Percentiles rank a stretch among this genome's conserved stretches.
Evolutionary conservation across 495 filamentous ascomycete species (phyloP).

Genomic region (Penicillium odoratum): DNA sequence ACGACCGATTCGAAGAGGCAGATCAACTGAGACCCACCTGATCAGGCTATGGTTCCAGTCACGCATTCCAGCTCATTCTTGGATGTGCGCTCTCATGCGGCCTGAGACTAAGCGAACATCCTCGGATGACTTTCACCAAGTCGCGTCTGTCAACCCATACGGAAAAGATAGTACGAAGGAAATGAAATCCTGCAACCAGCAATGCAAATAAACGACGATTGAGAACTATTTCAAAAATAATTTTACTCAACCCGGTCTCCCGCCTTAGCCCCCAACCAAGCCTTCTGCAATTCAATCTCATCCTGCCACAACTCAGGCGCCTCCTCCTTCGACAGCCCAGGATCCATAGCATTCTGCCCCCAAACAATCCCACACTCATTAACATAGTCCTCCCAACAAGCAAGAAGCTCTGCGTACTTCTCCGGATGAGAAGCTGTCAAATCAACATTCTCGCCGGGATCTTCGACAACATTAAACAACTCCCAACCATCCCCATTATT

Average conservation of each 20-base stretch:
- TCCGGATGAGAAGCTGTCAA: constrained; percentile 26
- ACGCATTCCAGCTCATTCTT: too few species aligned
- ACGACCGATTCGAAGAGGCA: too few species aligned
- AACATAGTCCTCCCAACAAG: constrained; percentile 40
- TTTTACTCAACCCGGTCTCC: constrained; percentile 4
- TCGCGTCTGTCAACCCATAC: too few species aligned
- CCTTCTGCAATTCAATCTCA: constrained; percentile 19
- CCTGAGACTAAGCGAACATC: too few species aligned
- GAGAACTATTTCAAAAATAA: too few species aligned
- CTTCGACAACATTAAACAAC: constrained; percentile 38
- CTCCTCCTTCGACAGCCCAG: constrained; percentile 10
- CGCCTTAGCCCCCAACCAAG: constrained; percentile 14
- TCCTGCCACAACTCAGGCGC: constrained; percentile 20
- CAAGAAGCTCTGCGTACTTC: constrained; percentile 34
- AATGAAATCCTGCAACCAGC: too few species aligned
- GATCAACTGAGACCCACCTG: too few species aligned
- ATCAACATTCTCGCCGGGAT: constrained; percentile 43
- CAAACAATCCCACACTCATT: constrained; percentile 23
- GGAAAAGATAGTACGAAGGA: too few species aligned
- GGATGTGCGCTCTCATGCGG: too few species aligned
- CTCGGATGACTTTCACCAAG: too few species aligned
- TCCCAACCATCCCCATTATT: constrained; percentile 23
- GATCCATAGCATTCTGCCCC: constrained; percentile 14
- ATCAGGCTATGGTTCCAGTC: too few species aligned
- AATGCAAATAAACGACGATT: too few species aligned